These are phyloP conservation scores for Sporobolomyces pararoseus DNA, from an alignment of 768 basidiomycete species.

Conservation along the genomic window DNA sequence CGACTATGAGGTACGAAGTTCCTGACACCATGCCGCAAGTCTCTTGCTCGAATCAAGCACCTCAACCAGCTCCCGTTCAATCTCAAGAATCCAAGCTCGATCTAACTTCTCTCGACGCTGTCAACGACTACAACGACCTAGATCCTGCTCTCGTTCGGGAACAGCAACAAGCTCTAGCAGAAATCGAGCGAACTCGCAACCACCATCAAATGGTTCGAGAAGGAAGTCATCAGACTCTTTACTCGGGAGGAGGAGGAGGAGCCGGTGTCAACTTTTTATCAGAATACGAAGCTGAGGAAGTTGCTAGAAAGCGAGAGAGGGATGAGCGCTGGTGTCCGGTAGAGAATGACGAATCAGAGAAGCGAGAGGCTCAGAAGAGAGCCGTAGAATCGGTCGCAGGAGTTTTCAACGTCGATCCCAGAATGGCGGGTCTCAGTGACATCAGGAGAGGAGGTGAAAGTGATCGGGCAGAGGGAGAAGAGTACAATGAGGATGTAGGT, in stretches of 20 bases:
- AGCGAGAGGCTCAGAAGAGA: no score
- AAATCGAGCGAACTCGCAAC: neutral
- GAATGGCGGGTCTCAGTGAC: neutral
- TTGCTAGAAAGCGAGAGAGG: no score
- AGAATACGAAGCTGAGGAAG: neutral
- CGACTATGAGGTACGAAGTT: no score
- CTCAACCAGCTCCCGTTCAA: neutral
- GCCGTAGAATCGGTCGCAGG: no score
- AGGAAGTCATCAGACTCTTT: neutral
- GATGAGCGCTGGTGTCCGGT: no score
- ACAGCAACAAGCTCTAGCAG: constrained; percentile 1
- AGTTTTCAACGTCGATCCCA: neutral
- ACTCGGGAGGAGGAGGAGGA: constrained; percentile 1
- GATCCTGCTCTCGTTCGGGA: constrained; percentile 14
- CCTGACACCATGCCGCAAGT: no score
- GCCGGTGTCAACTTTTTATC: neutral
- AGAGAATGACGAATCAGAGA: no score
- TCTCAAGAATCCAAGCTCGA: constrained; percentile 15
- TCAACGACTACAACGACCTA: neutral
- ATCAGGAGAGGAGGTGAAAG: no score
- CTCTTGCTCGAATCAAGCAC: no score
- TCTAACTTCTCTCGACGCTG: constrained; percentile 1
- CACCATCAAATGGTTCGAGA: neutral
- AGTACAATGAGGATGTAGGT: neutral
- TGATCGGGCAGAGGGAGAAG: neutral